Evolutionary conservation across 1,284 basidiomycete species (phyloP).

Genomic region (Irpex sp.): DNA sequence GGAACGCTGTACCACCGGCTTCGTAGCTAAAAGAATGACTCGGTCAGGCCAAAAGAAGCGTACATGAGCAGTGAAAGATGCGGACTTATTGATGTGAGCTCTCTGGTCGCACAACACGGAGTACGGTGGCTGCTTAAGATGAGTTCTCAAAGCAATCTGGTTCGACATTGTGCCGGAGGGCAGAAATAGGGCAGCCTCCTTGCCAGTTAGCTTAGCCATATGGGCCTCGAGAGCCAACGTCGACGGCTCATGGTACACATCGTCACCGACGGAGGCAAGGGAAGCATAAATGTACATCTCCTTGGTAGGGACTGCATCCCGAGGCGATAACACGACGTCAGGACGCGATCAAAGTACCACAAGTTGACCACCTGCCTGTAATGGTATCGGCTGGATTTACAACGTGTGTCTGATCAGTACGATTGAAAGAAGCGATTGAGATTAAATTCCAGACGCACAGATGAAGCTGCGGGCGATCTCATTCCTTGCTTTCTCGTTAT

Average conservation of each 20-base stretch:
- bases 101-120: conserved; percentile 82
- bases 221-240: conserved; percentile 72
- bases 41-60: neutral
- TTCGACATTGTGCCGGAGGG: conserved; percentile 92
- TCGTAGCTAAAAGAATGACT: conserved; percentile 51
- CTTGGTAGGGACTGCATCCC: conserved; percentile 54
- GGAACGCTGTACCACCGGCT: conserved; percentile 89
- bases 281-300: conserved; percentile 74
- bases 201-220: conserved; percentile 78
- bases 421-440: neutral
- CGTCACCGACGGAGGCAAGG: conserved; percentile 67
- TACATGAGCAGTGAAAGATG: neutral
- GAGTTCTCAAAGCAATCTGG: conserved; percentile 82
- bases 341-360: conserved; percentile 5
- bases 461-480: conserved; percentile 60
- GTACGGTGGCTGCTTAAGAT: conserved; percentile 86
- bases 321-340: neutral
- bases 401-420: conserved; percentile 10
- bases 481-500: conserved; percentile 49
- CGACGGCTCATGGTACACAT: conserved; percentile 61
- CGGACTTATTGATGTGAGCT: conserved; percentile 72
- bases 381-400: conserved; percentile 67
- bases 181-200: conserved; percentile 83
- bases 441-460: conserved; percentile 38
- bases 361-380: conserved; percentile 45